Base-by-base conservation (phyloP, 805 yeast genomes). In the Kazachstania africana region DNA sequence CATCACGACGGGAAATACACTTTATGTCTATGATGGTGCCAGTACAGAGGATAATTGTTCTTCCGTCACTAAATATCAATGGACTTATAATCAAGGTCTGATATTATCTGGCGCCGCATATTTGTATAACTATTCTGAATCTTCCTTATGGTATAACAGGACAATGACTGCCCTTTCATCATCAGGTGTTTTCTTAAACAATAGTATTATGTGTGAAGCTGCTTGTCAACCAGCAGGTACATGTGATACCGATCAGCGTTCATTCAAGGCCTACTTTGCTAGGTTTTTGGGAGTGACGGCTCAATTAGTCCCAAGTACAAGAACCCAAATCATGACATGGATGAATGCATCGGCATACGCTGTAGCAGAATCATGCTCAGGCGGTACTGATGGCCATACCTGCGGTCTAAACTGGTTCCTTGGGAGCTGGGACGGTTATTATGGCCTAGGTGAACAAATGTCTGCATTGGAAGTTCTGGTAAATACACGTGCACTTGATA, bases 361-460 rank as follows among this genome's bases (percentile, higher is more conserved):
- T 9, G 94, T 94, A 4, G 87, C 93, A 1, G 58, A 61, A 39
- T 70, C 88, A 1, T 87, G 96, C 57, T 62, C 78, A 1, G 96
- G 95, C 38, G 96, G 95, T 44, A 36, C 58, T 4, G 95, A 85
- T 51, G 82, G 82, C 12, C 78, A 73, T 40, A 85, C 95, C 0
- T 87, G 96, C 62, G 95, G 95, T 16, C 49, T 68, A 35, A 65
- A 80, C 47, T 87, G 96, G 96, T 56, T 69, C 12, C 4, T 14
- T 12, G 33, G 23, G 12, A 74, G 72, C 12, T 79, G 78, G 75
- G 95, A 85, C 55, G 74, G 68, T 1, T 46, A 51, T 19, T 82
- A 70, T 48, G 95, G 95, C 1, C 63, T 87, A 21, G 95, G 96
- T 32, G 95, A 87, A 59, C 94, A 88, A 57, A 78, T 81, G 68